A percentile compares a stretch with the other conserved stretches of the same genome.
Evolutionary conservation across 148 eudicot species (phyloP).

Genomic region (Rhododendron kiyosumense): DNA sequence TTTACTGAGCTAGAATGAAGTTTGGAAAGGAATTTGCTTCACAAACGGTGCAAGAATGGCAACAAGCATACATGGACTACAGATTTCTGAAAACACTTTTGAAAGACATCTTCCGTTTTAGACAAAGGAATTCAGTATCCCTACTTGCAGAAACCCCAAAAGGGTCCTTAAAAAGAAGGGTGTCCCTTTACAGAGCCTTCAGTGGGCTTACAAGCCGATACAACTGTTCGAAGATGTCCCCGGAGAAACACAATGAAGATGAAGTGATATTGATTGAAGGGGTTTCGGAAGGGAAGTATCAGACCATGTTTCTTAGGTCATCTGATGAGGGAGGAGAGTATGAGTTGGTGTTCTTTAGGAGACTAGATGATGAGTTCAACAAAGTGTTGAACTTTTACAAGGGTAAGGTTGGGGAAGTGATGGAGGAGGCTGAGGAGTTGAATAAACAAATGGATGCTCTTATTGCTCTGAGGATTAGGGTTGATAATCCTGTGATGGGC

Average conservation of each 20-base stretch:
- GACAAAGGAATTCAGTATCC: no score
- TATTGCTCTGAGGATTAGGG: slow-evolving; percentile 17
- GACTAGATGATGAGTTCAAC: slow-evolving; percentile 22
- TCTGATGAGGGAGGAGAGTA: slow-evolving; percentile 18
- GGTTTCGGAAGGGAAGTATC: not conserved
- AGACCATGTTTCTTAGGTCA: slow-evolving; percentile 15
- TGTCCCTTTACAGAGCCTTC: slow-evolving; percentile 24
- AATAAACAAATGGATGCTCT: slow-evolving; percentile 25
- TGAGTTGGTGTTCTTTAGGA: slow-evolving; percentile 17
- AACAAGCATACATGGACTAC: slow-evolving; percentile 25
- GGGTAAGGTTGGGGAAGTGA: slow-evolving; percentile 7
- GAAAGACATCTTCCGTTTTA: slow-evolving; percentile 15
- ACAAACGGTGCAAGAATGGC: slow-evolving; percentile 35
- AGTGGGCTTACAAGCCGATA: slow-evolving; percentile 26
- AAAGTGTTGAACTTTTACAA: slow-evolving; percentile 20
- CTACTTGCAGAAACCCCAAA: not conserved
- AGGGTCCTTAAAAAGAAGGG: slow-evolving; percentile 7
- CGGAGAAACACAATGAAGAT: slow-evolving; percentile 8
- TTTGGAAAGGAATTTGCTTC: slow-evolving; percentile 30
- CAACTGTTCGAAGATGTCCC: not conserved
- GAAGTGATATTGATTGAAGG: slow-evolving; percentile 17
- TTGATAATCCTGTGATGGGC: slow-evolving; percentile 3
- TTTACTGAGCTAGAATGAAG: slow-evolving; percentile 17
- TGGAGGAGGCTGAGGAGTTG: slow-evolving; percentile 24
- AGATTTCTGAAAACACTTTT: slow-evolving; percentile 13